phyloP scores from a whole-genome alignment of 257 asterid species.

The Fraxinus excelsior region DNA sequence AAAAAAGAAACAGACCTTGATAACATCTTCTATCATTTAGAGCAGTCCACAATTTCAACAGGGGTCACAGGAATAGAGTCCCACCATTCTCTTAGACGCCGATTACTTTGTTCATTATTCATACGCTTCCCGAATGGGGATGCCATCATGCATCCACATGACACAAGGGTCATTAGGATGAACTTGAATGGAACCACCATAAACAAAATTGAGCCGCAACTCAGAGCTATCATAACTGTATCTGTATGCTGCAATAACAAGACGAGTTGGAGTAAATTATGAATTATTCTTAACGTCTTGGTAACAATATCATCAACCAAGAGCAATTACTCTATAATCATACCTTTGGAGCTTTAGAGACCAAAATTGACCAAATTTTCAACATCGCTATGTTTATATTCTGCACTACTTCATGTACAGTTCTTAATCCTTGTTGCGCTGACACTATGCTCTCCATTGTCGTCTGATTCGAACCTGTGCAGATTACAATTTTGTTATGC shows the following conservation, averaged over 20 bases:
- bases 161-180: constrained; percentile 42
- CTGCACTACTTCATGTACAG: constrained; percentile 59
- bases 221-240: constrained; percentile 52
- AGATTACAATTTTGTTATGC: constrained; percentile 53
- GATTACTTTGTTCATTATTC: constrained; percentile 59
- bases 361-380: constrained; percentile 68
- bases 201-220: constrained; percentile 37
- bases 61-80: constrained; percentile 80
- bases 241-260: constrained; percentile 60
- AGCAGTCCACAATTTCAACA: constrained; percentile 46
- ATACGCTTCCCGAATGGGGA: constrained; percentile 45
- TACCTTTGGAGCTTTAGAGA: constrained; percentile 84
- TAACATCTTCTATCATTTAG: background rate
- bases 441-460: constrained; percentile 78
- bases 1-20: background rate
- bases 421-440: constrained; percentile 78
- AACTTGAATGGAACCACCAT: constrained; percentile 67
- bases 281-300: background rate
- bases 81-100: constrained; percentile 91
- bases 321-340: background rate
- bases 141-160: constrained; percentile 42
- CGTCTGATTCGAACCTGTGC: constrained; percentile 62
- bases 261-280: background rate
- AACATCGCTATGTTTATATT: constrained; percentile 59
- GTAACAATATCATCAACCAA: no score